These are phyloP conservation scores for Rhynchosporium graminicola DNA, from an alignment of 2,329 filamentous ascomycete species.

Conservation along the genomic window DNA sequence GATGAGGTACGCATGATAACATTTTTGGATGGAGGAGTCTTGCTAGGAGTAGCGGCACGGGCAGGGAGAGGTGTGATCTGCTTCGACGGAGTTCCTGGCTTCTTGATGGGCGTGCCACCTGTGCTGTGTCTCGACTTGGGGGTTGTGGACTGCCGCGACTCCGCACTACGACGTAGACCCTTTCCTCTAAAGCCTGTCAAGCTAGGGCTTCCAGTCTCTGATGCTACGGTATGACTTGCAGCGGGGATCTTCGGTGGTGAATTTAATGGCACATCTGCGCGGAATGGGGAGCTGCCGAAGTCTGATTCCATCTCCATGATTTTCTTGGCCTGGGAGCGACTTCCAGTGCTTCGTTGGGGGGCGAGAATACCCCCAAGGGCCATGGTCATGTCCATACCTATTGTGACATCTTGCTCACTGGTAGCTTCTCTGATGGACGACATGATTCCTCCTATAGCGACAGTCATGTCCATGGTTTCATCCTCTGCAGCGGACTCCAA, in stretches of 20 bases:
- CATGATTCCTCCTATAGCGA: constrained; percentile 50
- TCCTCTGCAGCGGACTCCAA: constrained; percentile 34
- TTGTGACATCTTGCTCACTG: constrained; percentile 46
- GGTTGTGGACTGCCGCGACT: constrained; percentile 46
- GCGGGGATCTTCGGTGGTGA: constrained; percentile 43
- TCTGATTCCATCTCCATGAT: constrained; percentile 61
- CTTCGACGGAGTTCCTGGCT: constrained; percentile 44
- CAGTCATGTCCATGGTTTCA: constrained; percentile 52
- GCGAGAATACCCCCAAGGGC: constrained; percentile 57
- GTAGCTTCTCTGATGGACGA: constrained; percentile 39
- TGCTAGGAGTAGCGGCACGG: constrained; percentile 50
- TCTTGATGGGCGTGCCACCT: constrained; percentile 38
- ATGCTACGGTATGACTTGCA: constrained; percentile 43
- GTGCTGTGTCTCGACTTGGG: constrained; percentile 39
- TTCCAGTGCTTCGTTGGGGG: constrained; percentile 42
- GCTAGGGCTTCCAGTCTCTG: constrained; percentile 56
- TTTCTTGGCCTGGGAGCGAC: constrained; percentile 53
- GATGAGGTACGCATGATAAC: constrained; percentile 50
- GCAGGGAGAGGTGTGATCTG: constrained; percentile 47
- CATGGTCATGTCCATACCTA: constrained; percentile 65
- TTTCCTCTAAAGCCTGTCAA: constrained; percentile 55
- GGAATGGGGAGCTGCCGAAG: constrained; percentile 48
- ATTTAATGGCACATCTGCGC: constrained; percentile 37
- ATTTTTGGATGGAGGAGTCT: constrained; percentile 51
- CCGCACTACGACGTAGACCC: constrained; percentile 51